Conservation (phyloP, 202 grass and related monocot species). For the Digitaria exilis region DNA sequence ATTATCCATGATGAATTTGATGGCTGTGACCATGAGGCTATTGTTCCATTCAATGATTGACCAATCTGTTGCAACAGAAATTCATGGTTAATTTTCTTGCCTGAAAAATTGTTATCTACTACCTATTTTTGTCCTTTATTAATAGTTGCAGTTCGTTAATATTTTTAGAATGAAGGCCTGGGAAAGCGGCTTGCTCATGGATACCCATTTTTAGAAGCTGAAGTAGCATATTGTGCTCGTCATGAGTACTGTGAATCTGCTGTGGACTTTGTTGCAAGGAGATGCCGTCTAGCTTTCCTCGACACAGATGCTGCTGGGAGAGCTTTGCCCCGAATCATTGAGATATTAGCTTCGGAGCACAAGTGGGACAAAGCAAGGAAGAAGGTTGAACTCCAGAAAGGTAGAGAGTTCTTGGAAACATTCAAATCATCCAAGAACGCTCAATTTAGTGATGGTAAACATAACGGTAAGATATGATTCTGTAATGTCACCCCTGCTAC, state of each 20-base stretch:
- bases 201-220: constrained; percentile 91
- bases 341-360: constrained; percentile 78
- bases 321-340: constrained; percentile 72
- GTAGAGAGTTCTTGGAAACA: constrained; percentile 82
- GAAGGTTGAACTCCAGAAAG: constrained; percentile 72
- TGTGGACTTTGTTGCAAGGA: constrained; percentile 85
- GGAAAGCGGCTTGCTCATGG: constrained; percentile 89
- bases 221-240: constrained; percentile 96
- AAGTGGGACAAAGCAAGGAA: constrained; percentile 81
- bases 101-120: not conserved
- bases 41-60: not conserved
- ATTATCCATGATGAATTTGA: not conserved
- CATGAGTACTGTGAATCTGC: constrained; percentile 87
- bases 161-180: constrained; percentile 73
- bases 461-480: constrained; percentile 51
- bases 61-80: not conserved
- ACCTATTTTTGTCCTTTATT: not conserved
- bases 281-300: constrained; percentile 85
- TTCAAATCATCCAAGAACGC: constrained; percentile 95
- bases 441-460: constrained; percentile 90
- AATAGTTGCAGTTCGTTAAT: not conserved
- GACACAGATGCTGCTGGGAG: constrained; percentile 79
- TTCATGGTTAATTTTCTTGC: not conserved
- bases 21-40: not conserved
- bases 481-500: not conserved